Evolutionary conservation across 1,284 basidiomycete species (phyloP).

Genomic region (Ceratobasidium sp.): DNA sequence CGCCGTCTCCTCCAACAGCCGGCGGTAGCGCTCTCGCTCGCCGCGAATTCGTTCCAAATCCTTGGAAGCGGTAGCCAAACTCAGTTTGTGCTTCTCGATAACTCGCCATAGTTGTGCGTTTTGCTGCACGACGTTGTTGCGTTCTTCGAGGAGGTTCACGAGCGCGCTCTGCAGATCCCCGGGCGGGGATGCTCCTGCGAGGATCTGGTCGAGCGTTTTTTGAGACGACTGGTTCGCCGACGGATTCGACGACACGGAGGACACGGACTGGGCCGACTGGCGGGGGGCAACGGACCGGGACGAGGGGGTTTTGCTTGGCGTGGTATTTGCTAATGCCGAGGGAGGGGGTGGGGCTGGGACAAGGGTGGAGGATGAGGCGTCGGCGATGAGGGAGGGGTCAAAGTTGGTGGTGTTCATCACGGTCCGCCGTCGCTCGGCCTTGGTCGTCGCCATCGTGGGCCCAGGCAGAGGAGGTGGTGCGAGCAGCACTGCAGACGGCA

Average conservation of each 20-base stretch:
- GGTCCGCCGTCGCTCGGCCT: conserved; percentile 33
- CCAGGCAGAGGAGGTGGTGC: neutral
- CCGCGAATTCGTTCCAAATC: conserved; percentile 80
- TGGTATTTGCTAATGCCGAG: neutral
- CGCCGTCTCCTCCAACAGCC: conserved; percentile 40
- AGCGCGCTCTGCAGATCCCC: conserved; percentile 65
- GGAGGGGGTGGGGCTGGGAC: conserved; percentile 3
- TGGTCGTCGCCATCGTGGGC: conserved; percentile 18
- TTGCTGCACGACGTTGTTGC: conserved; percentile 78
- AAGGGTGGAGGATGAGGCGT: neutral
- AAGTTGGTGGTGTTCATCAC: conserved; percentile 33
- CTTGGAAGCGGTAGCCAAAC: conserved; percentile 66
- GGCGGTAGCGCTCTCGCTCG: conserved; percentile 67
- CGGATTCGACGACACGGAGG: conserved; percentile 8
- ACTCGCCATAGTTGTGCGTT: conserved; percentile 92
- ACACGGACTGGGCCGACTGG: conserved; percentile 29
- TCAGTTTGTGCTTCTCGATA: conserved; percentile 76
- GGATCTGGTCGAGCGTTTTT: conserved; percentile 42
- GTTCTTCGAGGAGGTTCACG: conserved; percentile 74
- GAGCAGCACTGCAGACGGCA: neutral
- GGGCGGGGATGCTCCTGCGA: conserved; percentile 36
- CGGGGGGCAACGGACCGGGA: conserved; percentile 19
- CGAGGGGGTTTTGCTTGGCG: neutral
- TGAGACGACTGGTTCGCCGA: conserved; percentile 12
- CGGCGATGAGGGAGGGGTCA: conserved; percentile 36